Evolutionary conservation across 129 eudicot genomes (phyloP), one percentile per base, ranked within the genome.

Genomic region (Flaveria ramosissima): DNA sequence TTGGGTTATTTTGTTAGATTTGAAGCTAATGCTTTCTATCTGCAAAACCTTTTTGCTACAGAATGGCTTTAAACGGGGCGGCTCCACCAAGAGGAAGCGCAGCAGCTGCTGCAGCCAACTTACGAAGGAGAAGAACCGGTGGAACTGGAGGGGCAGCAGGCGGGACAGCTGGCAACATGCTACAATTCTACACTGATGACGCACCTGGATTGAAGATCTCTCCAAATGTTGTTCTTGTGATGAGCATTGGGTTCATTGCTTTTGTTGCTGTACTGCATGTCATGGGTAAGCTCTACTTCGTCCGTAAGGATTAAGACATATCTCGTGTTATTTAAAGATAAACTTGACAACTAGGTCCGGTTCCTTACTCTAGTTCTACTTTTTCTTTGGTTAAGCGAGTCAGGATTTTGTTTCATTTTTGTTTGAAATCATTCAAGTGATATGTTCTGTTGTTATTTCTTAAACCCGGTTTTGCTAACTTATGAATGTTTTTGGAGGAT

Each of bases 141-240:
- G 67, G 67, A 26, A 24, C 67, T 1, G 67, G 67, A 4, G 41
- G 41, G 36, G 41, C 67, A 2, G 67, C 67, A 62, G 45, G 68
- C 19, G 68, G 68, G 68, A 62, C 68, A 15, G 68, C 68, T 62
- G 68, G 68, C 68, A 62, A 62, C 68, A 62, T 62, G 68, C 68
- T 62, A 42, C 68, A 62, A 19, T 62, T 62, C 42, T 62, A 62
- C 68, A 62, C 68, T 1, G 68, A 62, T 62, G 68, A 62, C 32
- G 68, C 68, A 62, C 68, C 45, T 27, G 68, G 68, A 27, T 62
- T 62, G n/a, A 62, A 62, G 45, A 62, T 62, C 45, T 62, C 68
- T 7, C 68, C 68, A 62, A 62, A 62, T 62, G 68, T 62, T 27
- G 68, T 62, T 62, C 68, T 62, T 62, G 67, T 60, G 41, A 60